These are phyloP conservation scores for Colletotrichum chrysophilum DNA, from an alignment of 2,329 filamentous ascomycete genomes.

Conservation along the genomic window DNA sequence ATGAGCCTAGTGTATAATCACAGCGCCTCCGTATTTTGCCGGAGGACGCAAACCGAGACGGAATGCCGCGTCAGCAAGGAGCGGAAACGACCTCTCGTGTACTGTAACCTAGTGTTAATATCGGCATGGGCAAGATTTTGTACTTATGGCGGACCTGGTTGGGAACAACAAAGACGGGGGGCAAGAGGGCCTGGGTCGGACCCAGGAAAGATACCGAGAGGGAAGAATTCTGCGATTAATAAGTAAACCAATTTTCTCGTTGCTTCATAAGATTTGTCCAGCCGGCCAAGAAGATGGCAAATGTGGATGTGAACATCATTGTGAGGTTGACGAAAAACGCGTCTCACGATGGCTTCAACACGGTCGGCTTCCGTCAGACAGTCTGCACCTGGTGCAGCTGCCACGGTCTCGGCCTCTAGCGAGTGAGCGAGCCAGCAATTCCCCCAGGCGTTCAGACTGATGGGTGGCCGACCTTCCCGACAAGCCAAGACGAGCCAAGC, in stretches of 20 bases:
- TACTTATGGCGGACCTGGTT: conserved; percentile 3
- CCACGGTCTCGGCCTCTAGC: neutral
- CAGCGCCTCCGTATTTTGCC: neutral
- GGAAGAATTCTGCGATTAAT: neutral
- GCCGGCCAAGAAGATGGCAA: neutral
- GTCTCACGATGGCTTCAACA: neutral
- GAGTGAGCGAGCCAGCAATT: neutral
- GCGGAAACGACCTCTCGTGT: neutral
- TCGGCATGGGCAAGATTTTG: neutral
- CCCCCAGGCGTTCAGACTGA: neutral
- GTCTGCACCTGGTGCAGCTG: neutral
- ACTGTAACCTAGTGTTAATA: conserved; percentile 18
- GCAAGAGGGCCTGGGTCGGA: neutral
- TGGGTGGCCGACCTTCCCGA: neutral
- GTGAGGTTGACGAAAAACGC: neutral
- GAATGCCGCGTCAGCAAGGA: neutral
- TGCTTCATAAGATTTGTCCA: neutral
- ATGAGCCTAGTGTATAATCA: conserved; percentile 21
- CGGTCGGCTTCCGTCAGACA: neutral
- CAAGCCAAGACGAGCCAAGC: neutral
- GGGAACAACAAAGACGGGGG: neutral
- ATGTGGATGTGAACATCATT: neutral
- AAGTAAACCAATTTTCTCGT: neutral
- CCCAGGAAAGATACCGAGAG: conserved; percentile 5
- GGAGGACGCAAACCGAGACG: neutral